These are phyloP conservation scores for Heritiera littoralis DNA, from an alignment of 345 rosid species.

Conservation along the genomic window DNA sequence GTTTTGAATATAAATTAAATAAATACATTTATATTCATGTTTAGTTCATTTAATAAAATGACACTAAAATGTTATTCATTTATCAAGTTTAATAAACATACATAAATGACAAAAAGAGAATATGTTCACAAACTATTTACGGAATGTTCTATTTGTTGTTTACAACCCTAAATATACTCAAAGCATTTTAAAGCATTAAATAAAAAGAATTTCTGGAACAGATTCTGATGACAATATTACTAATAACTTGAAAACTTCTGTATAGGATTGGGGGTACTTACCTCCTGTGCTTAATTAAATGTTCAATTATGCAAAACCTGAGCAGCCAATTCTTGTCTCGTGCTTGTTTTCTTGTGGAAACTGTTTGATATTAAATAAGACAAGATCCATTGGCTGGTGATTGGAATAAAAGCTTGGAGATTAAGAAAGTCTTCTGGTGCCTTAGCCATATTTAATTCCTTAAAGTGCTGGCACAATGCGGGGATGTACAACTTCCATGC, in stretches of 20 bases:
- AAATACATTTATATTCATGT: too few species aligned
- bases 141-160: too few species aligned
- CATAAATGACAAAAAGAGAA: too few species aligned
- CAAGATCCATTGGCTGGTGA: background rate
- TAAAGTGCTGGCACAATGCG: too few species aligned
- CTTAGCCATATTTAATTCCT: background rate
- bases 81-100: too few species aligned
- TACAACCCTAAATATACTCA: too few species aligned
- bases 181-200: background rate
- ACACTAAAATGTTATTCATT: too few species aligned
- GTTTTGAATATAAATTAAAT: too few species aligned
- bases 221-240: background rate
- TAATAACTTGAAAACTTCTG: background rate
- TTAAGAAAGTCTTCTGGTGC: conserved; percentile 10
- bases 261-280: conserved; percentile 9
- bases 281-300: conserved; percentile 34
- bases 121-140: too few species aligned
- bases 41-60: too few species aligned
- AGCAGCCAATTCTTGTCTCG: background rate
- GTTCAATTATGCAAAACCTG: conserved; percentile 24
- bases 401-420: conserved; percentile 8
- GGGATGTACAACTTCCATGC: background rate
- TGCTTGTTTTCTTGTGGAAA: conserved; percentile 1
- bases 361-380: conserved; percentile 11
- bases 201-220: background rate